phyloP scores from a whole-genome alignment of 2,329 filamentous ascomycete genomes.

The Nemania serpens region DNA sequence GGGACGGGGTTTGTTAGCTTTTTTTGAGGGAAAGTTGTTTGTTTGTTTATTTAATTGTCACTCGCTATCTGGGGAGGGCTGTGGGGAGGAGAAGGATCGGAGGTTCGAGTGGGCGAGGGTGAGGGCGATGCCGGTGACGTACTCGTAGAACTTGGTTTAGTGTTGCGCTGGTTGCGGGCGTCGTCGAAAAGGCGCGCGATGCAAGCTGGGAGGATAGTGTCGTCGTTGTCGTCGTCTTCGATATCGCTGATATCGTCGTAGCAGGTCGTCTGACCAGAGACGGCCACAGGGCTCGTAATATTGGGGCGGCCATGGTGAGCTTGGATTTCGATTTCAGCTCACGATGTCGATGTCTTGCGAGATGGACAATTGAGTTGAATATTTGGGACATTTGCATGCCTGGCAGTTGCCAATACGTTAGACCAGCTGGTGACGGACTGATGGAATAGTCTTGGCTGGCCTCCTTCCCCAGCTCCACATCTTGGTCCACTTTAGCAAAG shows the following conservation, averaged over 20 bases:
- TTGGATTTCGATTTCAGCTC: slow-evolving; percentile 9
- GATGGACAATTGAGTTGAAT: neutral
- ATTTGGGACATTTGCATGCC: neutral
- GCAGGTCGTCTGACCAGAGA: slow-evolving; percentile 40
- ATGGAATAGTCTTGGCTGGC: neutral
- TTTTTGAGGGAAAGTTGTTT: no score
- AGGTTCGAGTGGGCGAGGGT: neutral
- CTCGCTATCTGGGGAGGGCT: neutral
- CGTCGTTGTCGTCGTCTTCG: slow-evolving; percentile 34
- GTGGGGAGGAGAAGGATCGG: neutral
- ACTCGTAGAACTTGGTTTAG: slow-evolving; percentile 73
- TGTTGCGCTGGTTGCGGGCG: slow-evolving; percentile 63
- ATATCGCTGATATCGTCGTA: slow-evolving; percentile 22
- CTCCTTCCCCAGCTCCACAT: neutral
- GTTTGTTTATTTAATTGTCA: neutral
- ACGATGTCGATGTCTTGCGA: neutral
- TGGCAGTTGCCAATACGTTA: neutral
- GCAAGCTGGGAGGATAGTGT: slow-evolving; percentile 25
- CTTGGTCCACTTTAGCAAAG: neutral
- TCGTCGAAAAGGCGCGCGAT: slow-evolving; percentile 60
- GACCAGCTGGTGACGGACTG: slow-evolving; percentile 7
- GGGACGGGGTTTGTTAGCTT: neutral
- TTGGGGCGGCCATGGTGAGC: slow-evolving; percentile 38
- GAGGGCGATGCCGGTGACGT: slow-evolving; percentile 29
- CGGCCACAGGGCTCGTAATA: slow-evolving; percentile 40